Evolutionary conservation across 2,329 filamentous ascomycete genomes (phyloP), one percentile per base, ranked within the genome.

Genomic region (Exophiala bonariae): DNA sequence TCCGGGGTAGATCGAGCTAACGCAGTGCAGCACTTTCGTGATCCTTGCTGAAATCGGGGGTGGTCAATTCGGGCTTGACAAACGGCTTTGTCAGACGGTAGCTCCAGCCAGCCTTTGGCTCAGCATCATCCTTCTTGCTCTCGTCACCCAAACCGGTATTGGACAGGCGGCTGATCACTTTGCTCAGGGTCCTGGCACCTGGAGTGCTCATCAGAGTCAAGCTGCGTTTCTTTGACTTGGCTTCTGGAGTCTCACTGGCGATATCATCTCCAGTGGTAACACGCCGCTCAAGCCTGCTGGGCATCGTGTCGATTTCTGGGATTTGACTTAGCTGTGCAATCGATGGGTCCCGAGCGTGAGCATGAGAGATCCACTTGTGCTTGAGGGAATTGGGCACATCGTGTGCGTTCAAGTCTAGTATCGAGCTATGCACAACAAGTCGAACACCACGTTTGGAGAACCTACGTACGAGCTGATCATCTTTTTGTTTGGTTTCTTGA

Each of bases 361-460:
- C 50, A 30, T 47, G 44, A 22, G 56, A 39, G n/a, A 59, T 54
- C 58, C 58, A 61, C 50, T 52, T 59, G 35, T 52, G 41, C 22
- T 54, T 54, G 11, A 61, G 50, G 3, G 45, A 45, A 34, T 44
- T 41, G n/a, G 57, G 51, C 6, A 50, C 49, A 7, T 56, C 50
- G 23, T 54, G 49, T 14, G 57, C 55, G 31, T 55, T 48, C 3
- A 53, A 47, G 38, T 56, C 55, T 20, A 59, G 39, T 36, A 61
- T 57, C 3, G 58, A 59, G 41, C 50, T 58, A 41, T 58, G 57
- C 5, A 59, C 51, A 6, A 49, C 55, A 2, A 61, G 49, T 5
- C 55, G 47, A 16, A 55, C 53, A 20, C 55, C 58, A 22, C 55
- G 57, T 19, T 48, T 47, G 11, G 55, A 58, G 40, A 59, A 57